phyloP scores from a whole-genome alignment of 2,329 filamentous ascomycete species.

The Trichophyton equinum region DNA sequence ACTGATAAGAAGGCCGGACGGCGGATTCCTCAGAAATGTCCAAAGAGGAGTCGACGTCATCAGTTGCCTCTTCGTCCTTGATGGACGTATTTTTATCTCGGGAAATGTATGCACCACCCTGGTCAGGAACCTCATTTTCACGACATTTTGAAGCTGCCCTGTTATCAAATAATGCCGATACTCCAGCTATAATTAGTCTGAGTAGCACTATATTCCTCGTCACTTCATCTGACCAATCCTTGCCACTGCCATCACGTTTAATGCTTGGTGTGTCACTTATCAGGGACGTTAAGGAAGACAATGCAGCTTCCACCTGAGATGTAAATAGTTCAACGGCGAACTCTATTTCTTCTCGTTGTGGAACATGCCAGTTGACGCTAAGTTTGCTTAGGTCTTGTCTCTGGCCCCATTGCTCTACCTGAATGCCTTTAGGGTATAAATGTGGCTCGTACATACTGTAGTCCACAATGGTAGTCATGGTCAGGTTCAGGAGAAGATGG shows the following conservation, averaged over 20 bases:
- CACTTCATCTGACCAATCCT: conserved; percentile 97
- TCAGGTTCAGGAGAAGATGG: conserved; percentile 86
- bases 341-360: conserved; percentile 63
- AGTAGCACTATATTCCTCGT: conserved; percentile 79
- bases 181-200: conserved; percentile 76
- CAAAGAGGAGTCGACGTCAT: conserved; percentile 40
- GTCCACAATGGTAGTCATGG: conserved; percentile 85
- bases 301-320: conserved; percentile 64
- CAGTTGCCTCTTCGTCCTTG: conserved; percentile 16
- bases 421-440: conserved; percentile 56
- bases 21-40: conserved; percentile 46
- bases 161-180: conserved; percentile 80
- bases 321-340: conserved; percentile 87
- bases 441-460: conserved; percentile 76
- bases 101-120: conserved; percentile 34
- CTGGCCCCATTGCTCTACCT: conserved; percentile 72
- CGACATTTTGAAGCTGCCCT: conserved; percentile 50
- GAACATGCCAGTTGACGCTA: conserved; percentile 83
- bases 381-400: conserved; percentile 61
- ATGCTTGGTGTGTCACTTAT: conserved; percentile 70
- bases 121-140: conserved; percentile 30
- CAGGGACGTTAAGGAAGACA: conserved; percentile 62
- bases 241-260: conserved; percentile 86
- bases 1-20: conserved; percentile 73
- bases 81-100: conserved; percentile 28